Conservation (phyloP, 257 asterid species). For the Lantana camara region DNA sequence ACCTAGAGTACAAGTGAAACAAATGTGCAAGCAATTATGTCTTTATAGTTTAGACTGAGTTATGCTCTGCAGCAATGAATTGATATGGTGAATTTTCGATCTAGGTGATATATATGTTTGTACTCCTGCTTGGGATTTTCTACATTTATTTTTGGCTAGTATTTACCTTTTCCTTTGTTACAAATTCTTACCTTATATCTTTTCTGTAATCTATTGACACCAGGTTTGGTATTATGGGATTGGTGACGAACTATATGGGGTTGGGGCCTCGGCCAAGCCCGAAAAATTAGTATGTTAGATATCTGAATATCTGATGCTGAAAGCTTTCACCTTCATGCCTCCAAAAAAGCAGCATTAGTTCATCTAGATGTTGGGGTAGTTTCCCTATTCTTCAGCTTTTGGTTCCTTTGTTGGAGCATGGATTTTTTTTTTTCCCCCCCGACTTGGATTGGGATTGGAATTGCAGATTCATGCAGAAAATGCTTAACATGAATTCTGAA, state of each 20-base stretch:
- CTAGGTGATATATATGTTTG: no score
- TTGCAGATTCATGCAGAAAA: no score
- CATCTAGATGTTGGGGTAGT: not conserved
- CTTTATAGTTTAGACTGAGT: no score
- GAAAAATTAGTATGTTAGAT: constrained; percentile 6
- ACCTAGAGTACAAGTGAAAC: no score
- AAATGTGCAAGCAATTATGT: no score
- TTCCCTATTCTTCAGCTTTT: no score
- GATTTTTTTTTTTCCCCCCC: no score
- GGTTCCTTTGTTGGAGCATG: no score
- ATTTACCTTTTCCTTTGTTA: not conserved
- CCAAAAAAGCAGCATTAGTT: constrained; percentile 12
- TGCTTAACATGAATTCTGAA: no score
- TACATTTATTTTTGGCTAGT: not conserved
- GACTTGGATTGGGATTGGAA: no score
- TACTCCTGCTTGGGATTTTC: not conserved
- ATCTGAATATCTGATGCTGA: not conserved
- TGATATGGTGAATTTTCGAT: no score
- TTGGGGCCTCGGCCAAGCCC: constrained; percentile 59
- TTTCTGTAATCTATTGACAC: constrained; percentile 4
- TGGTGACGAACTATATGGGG: constrained; percentile 81
- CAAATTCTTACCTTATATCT: constrained; percentile 1
- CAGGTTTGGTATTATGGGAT: constrained; percentile 90
- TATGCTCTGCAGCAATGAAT: no score
- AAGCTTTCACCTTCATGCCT: constrained; percentile 3